phyloP scores from a whole-genome alignment of 2,329 filamentous ascomycete genomes.

The Aspergillus sp. region DNA sequence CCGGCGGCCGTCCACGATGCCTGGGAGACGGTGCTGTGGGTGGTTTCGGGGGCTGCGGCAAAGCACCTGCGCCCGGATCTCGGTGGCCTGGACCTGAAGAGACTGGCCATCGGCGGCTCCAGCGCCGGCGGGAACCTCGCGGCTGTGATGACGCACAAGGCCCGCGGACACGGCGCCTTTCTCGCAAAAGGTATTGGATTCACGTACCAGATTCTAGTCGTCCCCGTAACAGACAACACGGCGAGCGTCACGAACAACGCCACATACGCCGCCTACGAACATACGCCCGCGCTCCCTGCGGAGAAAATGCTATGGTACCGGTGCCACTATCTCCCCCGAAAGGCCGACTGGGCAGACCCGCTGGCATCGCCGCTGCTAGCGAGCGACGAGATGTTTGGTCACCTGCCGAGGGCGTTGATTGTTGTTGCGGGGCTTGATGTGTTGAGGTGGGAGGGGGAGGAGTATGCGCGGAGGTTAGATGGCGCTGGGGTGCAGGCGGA shows the following conservation, averaged over 20 bases:
- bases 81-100: background rate
- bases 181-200: background rate
- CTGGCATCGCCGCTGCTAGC: too few species aligned
- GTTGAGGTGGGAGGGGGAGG: too few species aligned
- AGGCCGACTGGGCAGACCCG: background rate
- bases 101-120: background rate
- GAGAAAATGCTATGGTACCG: background rate
- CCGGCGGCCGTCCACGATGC: background rate
- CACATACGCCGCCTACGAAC: background rate
- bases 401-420: too few species aligned
- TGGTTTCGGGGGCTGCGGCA: background rate
- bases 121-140: slow-evolving; percentile 5
- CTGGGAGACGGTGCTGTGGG: too few species aligned
- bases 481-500: too few species aligned
- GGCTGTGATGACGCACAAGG: background rate
- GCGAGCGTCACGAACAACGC: background rate
- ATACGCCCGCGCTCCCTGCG: background rate
- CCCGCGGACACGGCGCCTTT: background rate
- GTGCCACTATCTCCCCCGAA: background rate
- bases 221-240: too few species aligned
- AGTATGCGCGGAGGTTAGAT: too few species aligned
- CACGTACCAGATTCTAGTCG: too few species aligned
- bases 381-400: too few species aligned
- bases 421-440: too few species aligned
- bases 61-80: background rate